Percentiles rank a stretch among this genome's conserved stretches.
Evolutionary conservation across 768 basidiomycete genomes (phyloP).

Genomic region (Amanita thiersii): DNA sequence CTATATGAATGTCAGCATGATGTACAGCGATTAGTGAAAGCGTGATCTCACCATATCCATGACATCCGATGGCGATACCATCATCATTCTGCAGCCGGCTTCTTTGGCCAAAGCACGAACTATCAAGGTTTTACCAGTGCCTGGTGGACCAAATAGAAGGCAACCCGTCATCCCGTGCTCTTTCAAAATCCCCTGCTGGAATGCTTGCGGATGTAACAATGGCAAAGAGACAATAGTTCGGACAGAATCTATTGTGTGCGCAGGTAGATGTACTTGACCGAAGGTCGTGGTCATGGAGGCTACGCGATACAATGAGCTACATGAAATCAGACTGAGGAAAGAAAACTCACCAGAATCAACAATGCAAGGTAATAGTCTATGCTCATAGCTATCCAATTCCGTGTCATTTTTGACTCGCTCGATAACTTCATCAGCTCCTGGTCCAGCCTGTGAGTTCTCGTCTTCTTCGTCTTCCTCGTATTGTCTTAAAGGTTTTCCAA

Average conservation of each 20-base stretch:
- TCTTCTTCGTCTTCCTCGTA: slow-evolving; percentile 24
- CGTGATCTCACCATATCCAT: slow-evolving; percentile 83
- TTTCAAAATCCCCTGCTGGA: slow-evolving; percentile 82
- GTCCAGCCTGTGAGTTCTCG: slow-evolving; percentile 27
- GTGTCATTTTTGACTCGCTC: slow-evolving; percentile 69
- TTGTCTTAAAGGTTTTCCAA: slow-evolving; percentile 13
- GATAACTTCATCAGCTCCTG: slow-evolving; percentile 58
- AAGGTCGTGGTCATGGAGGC: slow-evolving; percentile 78
- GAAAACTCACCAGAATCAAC: slow-evolving; percentile 61
- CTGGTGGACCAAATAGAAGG: slow-evolving; percentile 88
- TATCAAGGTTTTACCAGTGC: slow-evolving; percentile 82
- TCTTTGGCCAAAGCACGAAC: slow-evolving; percentile 90
- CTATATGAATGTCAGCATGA: slow-evolving; percentile 23
- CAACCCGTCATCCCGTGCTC: slow-evolving; percentile 90
- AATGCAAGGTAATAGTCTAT: slow-evolving; percentile 74
- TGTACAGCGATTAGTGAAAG: not conserved
- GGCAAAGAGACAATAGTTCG: slow-evolving; percentile 89
- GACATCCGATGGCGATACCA: slow-evolving; percentile 85
- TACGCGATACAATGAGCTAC: slow-evolving; percentile 19
- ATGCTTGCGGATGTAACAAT: slow-evolving; percentile 78
- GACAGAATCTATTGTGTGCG: slow-evolving; percentile 85
- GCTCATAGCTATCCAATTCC: slow-evolving; percentile 76
- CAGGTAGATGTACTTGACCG: slow-evolving; percentile 79
- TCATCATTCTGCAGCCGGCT: slow-evolving; percentile 89
- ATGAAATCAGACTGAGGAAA: slow-evolving; percentile 9